A percentile compares a stretch with the other conserved stretches of the same genome.
phyloP scores from a whole-genome alignment of 2,329 filamentous ascomycete species.

The Stagonosporopsis rhizophila region DNA sequence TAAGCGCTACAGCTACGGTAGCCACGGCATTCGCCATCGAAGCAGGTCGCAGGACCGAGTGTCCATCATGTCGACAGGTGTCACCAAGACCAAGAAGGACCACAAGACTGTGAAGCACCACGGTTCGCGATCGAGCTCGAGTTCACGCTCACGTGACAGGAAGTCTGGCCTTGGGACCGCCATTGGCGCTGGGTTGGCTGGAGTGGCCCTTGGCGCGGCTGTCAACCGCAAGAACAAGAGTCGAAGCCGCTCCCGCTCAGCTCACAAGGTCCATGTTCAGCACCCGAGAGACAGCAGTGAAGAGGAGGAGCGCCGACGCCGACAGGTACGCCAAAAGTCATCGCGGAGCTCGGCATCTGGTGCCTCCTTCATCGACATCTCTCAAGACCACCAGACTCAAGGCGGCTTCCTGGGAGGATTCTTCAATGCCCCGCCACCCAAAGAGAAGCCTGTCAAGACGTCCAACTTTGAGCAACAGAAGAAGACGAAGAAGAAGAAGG shows the following conservation, averaged over 20 bases:
- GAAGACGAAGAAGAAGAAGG: conserved; percentile 52
- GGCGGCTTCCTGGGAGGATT: conserved; percentile 58
- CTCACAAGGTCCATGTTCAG: conserved; percentile 39
- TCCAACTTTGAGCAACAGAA: conserved; percentile 39
- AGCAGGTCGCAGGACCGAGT: conserved; percentile 49
- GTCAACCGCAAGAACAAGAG: conserved; percentile 40
- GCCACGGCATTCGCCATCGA: conserved; percentile 48
- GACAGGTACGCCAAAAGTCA: conserved; percentile 34
- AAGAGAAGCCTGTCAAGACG: conserved; percentile 38
- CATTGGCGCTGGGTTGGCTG: conserved; percentile 49
- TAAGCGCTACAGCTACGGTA: conserved; percentile 56
- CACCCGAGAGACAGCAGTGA: conserved; percentile 41
- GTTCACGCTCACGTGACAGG: conserved; percentile 45
- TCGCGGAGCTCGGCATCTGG: conserved; percentile 51
- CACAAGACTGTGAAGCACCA: conserved; percentile 44
- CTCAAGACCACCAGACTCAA: conserved; percentile 59
- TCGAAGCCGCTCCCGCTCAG: conserved; percentile 47
- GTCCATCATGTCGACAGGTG: conserved; percentile 42
- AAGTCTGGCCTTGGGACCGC: conserved; percentile 49
- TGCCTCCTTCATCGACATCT: conserved; percentile 71
- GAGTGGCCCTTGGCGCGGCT: conserved; percentile 47
- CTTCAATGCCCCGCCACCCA: conserved; percentile 61
- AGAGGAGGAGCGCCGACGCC: conserved; percentile 36
- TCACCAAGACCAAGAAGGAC: conserved; percentile 45
- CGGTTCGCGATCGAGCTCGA: conserved; percentile 46